Percentiles rank a stretch among this genome's conserved stretches.
Conservation (phyloP, 2,329 filamentous ascomycete genomes). For the Ophiostoma australiae region DNA sequence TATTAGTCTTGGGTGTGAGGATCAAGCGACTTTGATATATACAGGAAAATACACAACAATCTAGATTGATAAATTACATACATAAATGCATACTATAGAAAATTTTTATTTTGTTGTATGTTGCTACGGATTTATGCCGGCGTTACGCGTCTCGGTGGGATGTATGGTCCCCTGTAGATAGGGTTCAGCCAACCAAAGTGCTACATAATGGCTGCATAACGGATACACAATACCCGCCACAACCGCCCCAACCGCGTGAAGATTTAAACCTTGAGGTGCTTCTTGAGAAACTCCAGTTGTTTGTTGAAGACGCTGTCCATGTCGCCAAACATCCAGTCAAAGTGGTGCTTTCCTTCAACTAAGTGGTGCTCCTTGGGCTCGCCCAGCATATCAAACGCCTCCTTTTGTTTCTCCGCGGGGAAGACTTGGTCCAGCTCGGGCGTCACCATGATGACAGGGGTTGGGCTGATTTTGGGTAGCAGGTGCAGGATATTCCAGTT, state of each 20-base stretch:
- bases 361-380: not conserved
- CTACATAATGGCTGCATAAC: not conserved
- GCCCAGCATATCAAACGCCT: not conserved
- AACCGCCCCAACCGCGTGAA: not conserved
- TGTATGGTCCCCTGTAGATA: not conserved
- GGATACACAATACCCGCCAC: not conserved
- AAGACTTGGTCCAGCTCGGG: not conserved
- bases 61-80: not conserved
- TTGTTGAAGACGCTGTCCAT: not conserved
- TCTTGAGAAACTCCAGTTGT: not conserved
- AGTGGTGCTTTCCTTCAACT: not conserved
- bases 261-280: not conserved
- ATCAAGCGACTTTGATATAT: not conserved
- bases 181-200: not conserved
- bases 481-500: not conserved
- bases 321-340: slow-evolving; percentile 1
- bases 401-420: not conserved
- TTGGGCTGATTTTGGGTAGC: not conserved
- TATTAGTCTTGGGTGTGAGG: not conserved
- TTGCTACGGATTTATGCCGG: not conserved
- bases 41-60: not conserved
- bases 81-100: not conserved
- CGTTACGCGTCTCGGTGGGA: not conserved
- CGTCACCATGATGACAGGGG: not conserved
- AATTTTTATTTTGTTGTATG: not conserved